Percentiles rank a stretch among this genome's conserved stretches.
Conservation (phyloP, 371 early-diverging fungal genomes). For the Mortierella sp. region DNA sequence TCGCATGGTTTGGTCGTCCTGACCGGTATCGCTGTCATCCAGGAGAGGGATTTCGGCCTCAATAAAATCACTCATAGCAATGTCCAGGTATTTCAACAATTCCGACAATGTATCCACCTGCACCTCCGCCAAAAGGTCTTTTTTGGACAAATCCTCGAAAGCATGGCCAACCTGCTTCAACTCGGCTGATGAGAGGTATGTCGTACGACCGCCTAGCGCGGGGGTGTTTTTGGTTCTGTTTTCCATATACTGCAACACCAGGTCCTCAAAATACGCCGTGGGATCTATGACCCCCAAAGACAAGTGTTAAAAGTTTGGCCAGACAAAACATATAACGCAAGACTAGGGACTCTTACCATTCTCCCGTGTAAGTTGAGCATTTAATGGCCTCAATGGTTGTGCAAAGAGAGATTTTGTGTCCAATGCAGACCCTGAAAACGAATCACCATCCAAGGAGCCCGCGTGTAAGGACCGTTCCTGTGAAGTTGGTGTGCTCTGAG, state of each 20-base stretch:
- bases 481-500: too few species aligned
- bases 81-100: slow-evolving; percentile 31
- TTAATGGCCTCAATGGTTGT: too few species aligned
- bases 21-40: not conserved
- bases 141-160: slow-evolving; percentile 14
- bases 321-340: not conserved
- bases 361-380: too few species aligned
- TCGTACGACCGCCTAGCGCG: not conserved
- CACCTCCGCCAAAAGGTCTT: slow-evolving; percentile 9
- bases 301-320: not conserved
- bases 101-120: slow-evolving; percentile 20
- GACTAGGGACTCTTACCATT: too few species aligned
- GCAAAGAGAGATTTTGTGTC: too few species aligned
- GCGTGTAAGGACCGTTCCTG: too few species aligned
- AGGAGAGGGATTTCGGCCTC: not conserved
- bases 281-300: not conserved
- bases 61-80: slow-evolving; percentile 11
- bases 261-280: slow-evolving; percentile 18
- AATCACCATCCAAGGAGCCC: too few species aligned
- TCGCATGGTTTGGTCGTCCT: not conserved
- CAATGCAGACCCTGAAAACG: too few species aligned
- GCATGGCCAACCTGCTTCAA: slow-evolving; percentile 16
- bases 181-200: slow-evolving; percentile 7
- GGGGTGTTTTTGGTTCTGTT: not conserved
- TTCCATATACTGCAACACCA: slow-evolving; percentile 14